Base-by-base conservation (phyloP, 139 green algal species). In the Tetradesmus obliquus region DNA sequence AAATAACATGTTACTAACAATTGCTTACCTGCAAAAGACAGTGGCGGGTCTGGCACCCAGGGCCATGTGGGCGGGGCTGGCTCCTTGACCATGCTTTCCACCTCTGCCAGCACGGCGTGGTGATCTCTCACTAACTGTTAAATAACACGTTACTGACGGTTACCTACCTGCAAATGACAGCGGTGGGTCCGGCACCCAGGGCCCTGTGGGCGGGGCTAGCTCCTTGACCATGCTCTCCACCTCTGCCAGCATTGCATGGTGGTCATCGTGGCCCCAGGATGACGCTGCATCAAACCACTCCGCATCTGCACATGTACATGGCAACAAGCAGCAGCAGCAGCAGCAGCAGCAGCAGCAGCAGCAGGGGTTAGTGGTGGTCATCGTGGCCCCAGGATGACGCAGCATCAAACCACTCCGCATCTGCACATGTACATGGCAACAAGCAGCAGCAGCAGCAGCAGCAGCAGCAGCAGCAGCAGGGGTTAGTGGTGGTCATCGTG, bases 1-100 rank as follows among this genome's bases (percentile, higher is more conserved):
- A 45, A 3, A 19, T 82, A 53, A 82, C 76, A 55, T 55, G 76
- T 81, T 15, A 53, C 7, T 55, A 15, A 53, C 76, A 82, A 5
- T 4, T 3, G 7, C n/a, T 8, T 53, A 51, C 72, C 72, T 45
- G 72, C 72, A 53, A 51, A 45, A 8, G 53, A 5, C 69, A 90
- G 86, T 69, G 86, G 86, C 2, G 86, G 69, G 12, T 90, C 86
- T 74, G 86, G 86, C 55, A 90, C n/a, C 86, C 69, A 83, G 5
- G 69, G 86, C 19, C 60, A 62, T 10, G 69, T 81, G 1, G 6
- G 15, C 17, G 32, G 19, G 4, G 22, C 24, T 10, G 60, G 58
- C 60, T 81, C 32, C 12, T 58, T 80, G 10, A 80, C 58, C 60
- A 81, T 66, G 58, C 79, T 32, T 6, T 88, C 60, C n/a, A 88